Conservation (phyloP, 2,329 filamentous ascomycete species). For the Claviceps arundinis region DNA sequence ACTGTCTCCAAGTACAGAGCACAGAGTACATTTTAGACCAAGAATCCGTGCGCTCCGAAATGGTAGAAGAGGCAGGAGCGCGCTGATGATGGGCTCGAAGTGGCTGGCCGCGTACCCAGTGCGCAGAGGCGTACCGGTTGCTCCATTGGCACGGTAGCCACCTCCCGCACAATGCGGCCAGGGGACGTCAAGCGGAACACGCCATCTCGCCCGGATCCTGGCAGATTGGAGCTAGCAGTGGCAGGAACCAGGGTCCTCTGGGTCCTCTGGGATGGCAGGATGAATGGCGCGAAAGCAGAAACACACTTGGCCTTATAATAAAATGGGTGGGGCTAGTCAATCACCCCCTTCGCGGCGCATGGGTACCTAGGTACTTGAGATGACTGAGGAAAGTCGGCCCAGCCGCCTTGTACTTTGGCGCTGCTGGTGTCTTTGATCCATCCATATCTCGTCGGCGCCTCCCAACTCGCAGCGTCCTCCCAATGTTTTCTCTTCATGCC, state of each 20-base stretch:
- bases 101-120: not conserved
- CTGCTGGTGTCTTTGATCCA: slow-evolving; percentile 2
- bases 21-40: too few species aligned
- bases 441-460: slow-evolving; percentile 5
- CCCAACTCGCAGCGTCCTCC: slow-evolving; percentile 3
- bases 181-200: not conserved
- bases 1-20: too few species aligned
- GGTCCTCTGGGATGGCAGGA: not conserved
- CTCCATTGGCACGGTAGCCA: not conserved
- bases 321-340: not conserved
- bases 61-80: not conserved
- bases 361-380: not conserved
- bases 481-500: not conserved
- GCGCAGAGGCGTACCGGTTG: not conserved
- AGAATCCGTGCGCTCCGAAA: not conserved
- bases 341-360: not conserved
- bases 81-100: not conserved
- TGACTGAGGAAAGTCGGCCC: not conserved
- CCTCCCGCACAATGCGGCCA: not conserved
- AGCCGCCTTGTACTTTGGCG: not conserved
- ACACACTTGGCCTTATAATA: not conserved
- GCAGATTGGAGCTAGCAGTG: too few species aligned
- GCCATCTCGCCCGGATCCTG: not conserved
- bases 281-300: not conserved
- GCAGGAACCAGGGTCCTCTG: too few species aligned